Percentiles rank a stretch among this genome's conserved stretches.
Evolutionary conservation across 2,329 filamentous ascomycete species (phyloP).

Genomic region (Drechslerella coelobrocha): DNA sequence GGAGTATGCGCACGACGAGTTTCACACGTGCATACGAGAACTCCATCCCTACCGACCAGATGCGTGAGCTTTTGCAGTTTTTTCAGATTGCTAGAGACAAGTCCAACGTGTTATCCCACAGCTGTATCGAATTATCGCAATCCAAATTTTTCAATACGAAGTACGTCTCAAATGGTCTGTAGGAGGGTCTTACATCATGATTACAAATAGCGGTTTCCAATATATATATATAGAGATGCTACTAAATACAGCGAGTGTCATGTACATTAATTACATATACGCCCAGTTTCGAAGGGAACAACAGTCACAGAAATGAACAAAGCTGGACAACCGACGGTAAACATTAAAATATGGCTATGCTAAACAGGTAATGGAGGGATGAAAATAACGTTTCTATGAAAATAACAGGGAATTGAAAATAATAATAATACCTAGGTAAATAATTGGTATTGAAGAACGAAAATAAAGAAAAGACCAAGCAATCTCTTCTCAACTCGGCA

Average conservation of each 20-base stretch:
- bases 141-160: no score
- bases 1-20: not conserved
- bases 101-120: no score
- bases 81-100: no score
- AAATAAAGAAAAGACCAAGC: conserved; percentile 8
- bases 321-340: not conserved
- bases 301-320: not conserved
- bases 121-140: no score
- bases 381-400: not conserved
- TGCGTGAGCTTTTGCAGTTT: no score
- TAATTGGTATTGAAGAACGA: not conserved
- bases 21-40: not conserved
- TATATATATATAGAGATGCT: not conserved
- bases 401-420: not conserved
- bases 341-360: not conserved
- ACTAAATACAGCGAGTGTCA: conserved; percentile 7
- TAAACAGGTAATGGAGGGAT: not conserved
- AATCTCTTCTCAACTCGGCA: conserved; percentile 43
- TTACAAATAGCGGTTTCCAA: no score
- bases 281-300: not conserved
- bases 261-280: conserved; percentile 1
- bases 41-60: not conserved
- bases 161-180: no score
- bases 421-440: not conserved
- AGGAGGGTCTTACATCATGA: no score